Evolutionary conservation across 768 basidiomycete species (phyloP), one percentile per base, ranked within the genome.

Genomic region (Trametes maxima): DNA sequence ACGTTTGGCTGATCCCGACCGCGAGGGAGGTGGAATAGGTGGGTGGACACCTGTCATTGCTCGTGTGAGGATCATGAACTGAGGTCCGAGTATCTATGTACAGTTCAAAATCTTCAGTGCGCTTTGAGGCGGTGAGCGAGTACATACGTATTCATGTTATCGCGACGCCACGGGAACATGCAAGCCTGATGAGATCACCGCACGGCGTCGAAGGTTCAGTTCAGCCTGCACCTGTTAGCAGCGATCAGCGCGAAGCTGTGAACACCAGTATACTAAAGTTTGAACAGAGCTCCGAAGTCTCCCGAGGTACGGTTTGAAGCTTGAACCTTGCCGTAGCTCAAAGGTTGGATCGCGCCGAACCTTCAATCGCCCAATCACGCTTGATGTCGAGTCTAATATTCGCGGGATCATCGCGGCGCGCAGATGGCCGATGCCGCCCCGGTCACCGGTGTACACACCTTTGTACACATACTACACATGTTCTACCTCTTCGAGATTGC

Each of bases 321-420:
- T n/a, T 43, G 19, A n/a, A n/a, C n/a, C n/a, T n/a, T n/a, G n/a
- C n/a, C n/a, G n/a, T n/a, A n/a, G n/a, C n/a, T n/a, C n/a, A n/a
- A n/a, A n/a, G n/a, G n/a, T n/a, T n/a, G n/a, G n/a, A n/a, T n/a
- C n/a, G n/a, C n/a, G n/a, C n/a, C n/a, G n/a, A n/a, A n/a, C n/a
- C n/a, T n/a, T n/a, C n/a, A n/a, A n/a, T 44, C 3, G 43, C 21
- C 17, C 43, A 17, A 24, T 19, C 45, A 22, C 45, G 45, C 3
- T 22, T 21, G 21, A 46, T 24, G 21, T 22, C 17, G 10, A 16
- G 43, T 21, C 5, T 19, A 46, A 22, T 21, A 13, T 12, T 22
- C 45, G 44, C 48, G 17, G 48, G 28, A 35, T 49, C 49, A 35
- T 49, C 49, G 49, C 36, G 49, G 49, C 49, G 49, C 49, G 49